These are phyloP conservation scores for Aspergillus sp. DNA, from an alignment of 2,329 filamentous ascomycete species.

Conservation along the genomic window DNA sequence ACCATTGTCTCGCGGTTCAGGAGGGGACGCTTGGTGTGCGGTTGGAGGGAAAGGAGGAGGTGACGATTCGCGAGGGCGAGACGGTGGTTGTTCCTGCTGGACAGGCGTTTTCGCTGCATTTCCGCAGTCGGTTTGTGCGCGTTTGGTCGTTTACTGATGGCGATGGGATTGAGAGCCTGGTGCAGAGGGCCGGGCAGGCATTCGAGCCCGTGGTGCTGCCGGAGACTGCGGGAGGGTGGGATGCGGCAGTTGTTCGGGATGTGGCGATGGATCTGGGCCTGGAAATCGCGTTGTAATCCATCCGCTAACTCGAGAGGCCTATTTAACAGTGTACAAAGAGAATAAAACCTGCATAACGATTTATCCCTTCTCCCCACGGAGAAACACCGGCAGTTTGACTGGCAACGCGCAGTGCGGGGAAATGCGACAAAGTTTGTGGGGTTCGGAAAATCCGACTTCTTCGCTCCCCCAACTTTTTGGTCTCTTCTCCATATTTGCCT, in stretches of 20 bases:
- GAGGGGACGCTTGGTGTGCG: constrained; percentile 53
- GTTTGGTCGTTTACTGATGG: constrained; percentile 56
- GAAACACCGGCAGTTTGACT: background rate
- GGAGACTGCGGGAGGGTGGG: constrained; percentile 36
- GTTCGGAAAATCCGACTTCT: constrained; percentile 28
- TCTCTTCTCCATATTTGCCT: background rate
- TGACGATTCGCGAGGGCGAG: constrained; percentile 51
- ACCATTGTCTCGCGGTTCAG: constrained; percentile 58
- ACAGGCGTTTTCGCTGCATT: constrained; percentile 50
- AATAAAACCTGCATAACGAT: background rate
- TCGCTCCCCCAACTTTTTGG: background rate
- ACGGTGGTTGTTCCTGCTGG: constrained; percentile 55
- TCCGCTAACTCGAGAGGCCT: background rate
- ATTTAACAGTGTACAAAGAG: background rate
- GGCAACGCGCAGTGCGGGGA: background rate
- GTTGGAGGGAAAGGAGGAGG: constrained; percentile 40
- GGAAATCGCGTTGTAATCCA: background rate
- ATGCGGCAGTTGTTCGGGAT: constrained; percentile 25
- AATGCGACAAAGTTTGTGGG: background rate
- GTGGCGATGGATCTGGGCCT: constrained; percentile 20
- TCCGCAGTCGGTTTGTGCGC: constrained; percentile 53
- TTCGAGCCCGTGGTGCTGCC: constrained; percentile 46
- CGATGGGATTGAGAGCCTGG: constrained; percentile 53
- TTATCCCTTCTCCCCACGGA: background rate
- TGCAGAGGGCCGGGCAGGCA: constrained; percentile 44